Evolutionary conservation across 768 basidiomycete genomes (phyloP), one percentile per base, ranked within the genome.

Genomic region (Trametes maxima): DNA sequence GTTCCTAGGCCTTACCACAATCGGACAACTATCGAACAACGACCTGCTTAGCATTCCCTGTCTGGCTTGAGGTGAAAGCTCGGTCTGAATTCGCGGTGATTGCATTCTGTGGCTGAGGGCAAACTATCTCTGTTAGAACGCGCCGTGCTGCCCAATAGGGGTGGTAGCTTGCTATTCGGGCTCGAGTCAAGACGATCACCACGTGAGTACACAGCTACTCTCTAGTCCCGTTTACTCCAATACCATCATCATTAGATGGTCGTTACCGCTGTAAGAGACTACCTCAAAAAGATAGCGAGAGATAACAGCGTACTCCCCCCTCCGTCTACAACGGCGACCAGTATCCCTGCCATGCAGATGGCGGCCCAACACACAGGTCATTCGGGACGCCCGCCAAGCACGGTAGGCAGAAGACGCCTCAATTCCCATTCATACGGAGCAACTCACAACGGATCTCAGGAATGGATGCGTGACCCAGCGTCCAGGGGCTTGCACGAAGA

Each of bases 81-180:
- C n/a, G 28, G 43, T n/a, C 28, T 16, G n/a, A 17, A 47, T 2
- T 33, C 8, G 8, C 8, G 28, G 3, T 33, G 28, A 33, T 14
- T 24, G 13, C 21, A 13, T 43, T 10, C 19, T 35, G 35, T 45
- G 45, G 36, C 62, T 62, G 46, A 62, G n/a, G 8, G 21, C 22
- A 16, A n/a, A 22, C 33, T 44, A 5, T 13, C 17, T 57, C 1
- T 21, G 51, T 13, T 65, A 93, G 91, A 91, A 89, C 61, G 89
- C 88, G 14, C 85, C 83, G n/a, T 90, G 89, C 67, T 90, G 90
- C 71, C 91, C 91, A 1, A 90, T 93, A 58, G 91, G 86, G 6
- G 76, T 92, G 17, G 85, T 82, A 25, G 90, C 87, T 4, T 89
- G 87, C 65, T 92, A 90, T 73, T 92, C 91, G 16, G 91, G 91